These are phyloP conservation scores for Populus euphratica DNA, from an alignment of 345 rosid genomes.

Conservation along the genomic window DNA sequence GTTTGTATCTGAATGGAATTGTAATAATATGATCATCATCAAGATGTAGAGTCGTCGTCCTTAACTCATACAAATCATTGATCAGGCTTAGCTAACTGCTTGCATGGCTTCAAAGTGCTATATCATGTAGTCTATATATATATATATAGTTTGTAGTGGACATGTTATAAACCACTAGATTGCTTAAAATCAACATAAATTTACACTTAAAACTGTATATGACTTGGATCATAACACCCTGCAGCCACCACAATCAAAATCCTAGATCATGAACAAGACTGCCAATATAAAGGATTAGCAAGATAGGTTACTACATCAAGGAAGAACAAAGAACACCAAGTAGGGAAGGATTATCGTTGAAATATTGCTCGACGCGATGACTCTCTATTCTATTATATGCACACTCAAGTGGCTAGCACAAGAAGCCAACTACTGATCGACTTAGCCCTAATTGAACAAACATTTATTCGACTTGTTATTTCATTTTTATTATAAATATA, in stretches of 20 bases:
- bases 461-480: neutral
- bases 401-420: neutral
- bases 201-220: too few relatives aligned
- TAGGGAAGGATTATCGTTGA: neutral
- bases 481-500: neutral
- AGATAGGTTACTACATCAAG: neutral
- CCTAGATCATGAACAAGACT: neutral
- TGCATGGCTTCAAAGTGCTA: neutral
- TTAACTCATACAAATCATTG: neutral
- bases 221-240: too few relatives aligned
- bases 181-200: too few relatives aligned
- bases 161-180: too few relatives aligned
- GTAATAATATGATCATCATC: neutral
- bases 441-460: neutral
- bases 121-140: too few relatives aligned
- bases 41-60: neutral
- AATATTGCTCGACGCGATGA: neutral
- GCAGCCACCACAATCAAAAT: too few relatives aligned
- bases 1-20: neutral
- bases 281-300: neutral
- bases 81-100: neutral
- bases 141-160: too few relatives aligned
- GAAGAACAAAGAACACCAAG: neutral
- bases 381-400: neutral
- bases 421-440: neutral